phyloP scores from a whole-genome alignment of 2,329 filamentous ascomycete genomes.

The Aspergillus piperis region DNA sequence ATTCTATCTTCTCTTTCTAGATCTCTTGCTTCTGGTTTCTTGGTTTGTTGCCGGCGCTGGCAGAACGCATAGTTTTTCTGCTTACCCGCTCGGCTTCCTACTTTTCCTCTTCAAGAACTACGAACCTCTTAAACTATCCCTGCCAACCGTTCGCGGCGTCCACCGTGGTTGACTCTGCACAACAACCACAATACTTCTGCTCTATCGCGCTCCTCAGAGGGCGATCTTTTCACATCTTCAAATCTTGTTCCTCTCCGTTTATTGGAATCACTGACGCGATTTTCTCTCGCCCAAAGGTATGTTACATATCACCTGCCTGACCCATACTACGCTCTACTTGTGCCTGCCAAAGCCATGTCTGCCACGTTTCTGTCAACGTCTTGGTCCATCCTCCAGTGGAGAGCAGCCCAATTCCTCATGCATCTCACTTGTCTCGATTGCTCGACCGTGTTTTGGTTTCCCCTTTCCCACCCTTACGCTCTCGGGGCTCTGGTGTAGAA shows the following conservation, averaged over 20 bases:
- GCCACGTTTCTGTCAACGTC: constrained; percentile 7
- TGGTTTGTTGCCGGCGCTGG: constrained; percentile 10
- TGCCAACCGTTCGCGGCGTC: constrained; percentile 31
- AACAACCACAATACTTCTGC: constrained; percentile 6
- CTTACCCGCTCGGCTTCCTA: constrained; percentile 25
- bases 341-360: constrained; percentile 26
- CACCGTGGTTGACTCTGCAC: constrained; percentile 13
- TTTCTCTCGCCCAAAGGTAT: constrained; percentile 23
- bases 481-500: constrained; percentile 13
- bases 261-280: constrained; percentile 16
- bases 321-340: constrained; percentile 17
- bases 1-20: background rate
- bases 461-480: constrained; percentile 3
- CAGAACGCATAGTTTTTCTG: constrained; percentile 17
- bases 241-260: background rate
- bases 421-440: background rate
- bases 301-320: constrained; percentile 24
- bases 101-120: constrained; percentile 23
- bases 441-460: constrained; percentile 4
- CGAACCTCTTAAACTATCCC: constrained; percentile 29
- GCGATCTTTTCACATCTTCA: background rate
- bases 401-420: background rate
- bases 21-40: background rate
- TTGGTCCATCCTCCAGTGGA: background rate
- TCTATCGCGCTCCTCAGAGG: background rate